These are phyloP conservation scores for California macrophylla DNA, from an alignment of 441 rosid species.

Conservation along the genomic window DNA sequence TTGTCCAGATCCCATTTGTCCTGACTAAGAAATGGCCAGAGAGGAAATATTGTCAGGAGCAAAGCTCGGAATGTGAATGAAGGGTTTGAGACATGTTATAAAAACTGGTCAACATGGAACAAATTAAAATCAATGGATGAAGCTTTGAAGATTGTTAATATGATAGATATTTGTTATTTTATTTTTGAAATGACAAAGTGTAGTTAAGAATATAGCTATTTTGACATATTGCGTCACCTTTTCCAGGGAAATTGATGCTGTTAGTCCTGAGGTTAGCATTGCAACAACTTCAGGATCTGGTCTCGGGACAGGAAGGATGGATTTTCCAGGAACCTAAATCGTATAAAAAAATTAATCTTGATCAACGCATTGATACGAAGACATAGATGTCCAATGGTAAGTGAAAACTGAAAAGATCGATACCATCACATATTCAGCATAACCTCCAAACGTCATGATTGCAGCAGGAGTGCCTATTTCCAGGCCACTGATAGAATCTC, in stretches of 20 bases:
- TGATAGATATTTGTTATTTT: neutral
- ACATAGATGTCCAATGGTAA: neutral
- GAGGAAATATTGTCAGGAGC: constrained; percentile 15
- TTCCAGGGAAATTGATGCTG: constrained; percentile 89
- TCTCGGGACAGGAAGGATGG: constrained; percentile 75
- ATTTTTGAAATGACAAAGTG: neutral
- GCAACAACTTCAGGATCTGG: constrained; percentile 98
- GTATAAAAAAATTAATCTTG: constrained; percentile 8
- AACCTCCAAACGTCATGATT: constrained; percentile 78
- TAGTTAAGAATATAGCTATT: neutral
- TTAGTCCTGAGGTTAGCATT: constrained; percentile 95
- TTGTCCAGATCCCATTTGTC: constrained; percentile 76
- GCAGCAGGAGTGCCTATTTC: constrained; percentile 95
- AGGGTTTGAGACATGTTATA: neutral
- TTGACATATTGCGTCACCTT: constrained; percentile 38
- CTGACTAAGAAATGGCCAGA: constrained; percentile 41
- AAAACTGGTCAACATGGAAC: neutral
- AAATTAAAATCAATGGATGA: neutral
- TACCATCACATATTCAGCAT: constrained; percentile 73
- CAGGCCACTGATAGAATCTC: constrained; percentile 61
- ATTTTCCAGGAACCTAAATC: constrained; percentile 63
- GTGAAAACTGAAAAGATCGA: neutral
- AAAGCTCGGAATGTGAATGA: constrained; percentile 6
- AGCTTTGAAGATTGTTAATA: neutral
- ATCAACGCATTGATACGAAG: constrained; percentile 3